Evolutionary conservation across 2,329 filamentous ascomycete genomes (phyloP).

Genomic region (Sordariomycetes sp.): DNA sequence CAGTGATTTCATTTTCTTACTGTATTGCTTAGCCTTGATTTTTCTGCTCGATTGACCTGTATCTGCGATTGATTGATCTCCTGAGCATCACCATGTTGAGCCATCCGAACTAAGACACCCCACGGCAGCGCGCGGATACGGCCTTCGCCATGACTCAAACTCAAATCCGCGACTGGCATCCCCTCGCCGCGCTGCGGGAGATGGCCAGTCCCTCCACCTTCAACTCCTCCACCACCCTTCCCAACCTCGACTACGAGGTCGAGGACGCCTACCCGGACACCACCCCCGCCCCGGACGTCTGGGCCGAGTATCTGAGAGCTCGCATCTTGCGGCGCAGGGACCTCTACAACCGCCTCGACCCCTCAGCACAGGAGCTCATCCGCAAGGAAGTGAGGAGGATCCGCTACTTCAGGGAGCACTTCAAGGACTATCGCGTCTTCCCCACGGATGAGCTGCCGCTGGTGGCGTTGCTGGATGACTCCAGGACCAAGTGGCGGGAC

Average conservation of each 20-base stretch:
- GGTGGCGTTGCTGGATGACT: constrained; percentile 9
- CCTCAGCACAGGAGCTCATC: constrained; percentile 7
- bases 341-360: constrained; percentile 6
- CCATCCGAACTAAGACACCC: too few species aligned
- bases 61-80: too few species aligned
- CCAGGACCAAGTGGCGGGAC: constrained; percentile 9
- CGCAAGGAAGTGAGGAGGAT: constrained; percentile 10
- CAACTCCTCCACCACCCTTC: constrained; percentile 2
- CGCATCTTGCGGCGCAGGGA: constrained; percentile 5
- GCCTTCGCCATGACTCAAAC: too few species aligned
- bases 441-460: constrained; percentile 6
- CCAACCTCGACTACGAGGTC: constrained; percentile 6
- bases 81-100: too few species aligned
- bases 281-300: constrained; percentile 5
- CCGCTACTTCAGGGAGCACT: constrained; percentile 9
- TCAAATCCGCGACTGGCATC: constrained; percentile 6
- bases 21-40: too few species aligned
- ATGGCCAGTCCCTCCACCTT: not conserved
- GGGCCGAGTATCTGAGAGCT: constrained; percentile 8
- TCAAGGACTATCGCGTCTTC: constrained; percentile 10
- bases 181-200: not conserved
- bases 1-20: too few species aligned
- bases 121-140: too few species aligned
- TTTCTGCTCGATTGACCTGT: too few species aligned
- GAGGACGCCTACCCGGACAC: constrained; percentile 5